Percentiles rank a stretch among this genome's conserved stretches.
Conservation (phyloP, 2,329 filamentous ascomycete genomes). For the Aspergillus viridinutans region DNA sequence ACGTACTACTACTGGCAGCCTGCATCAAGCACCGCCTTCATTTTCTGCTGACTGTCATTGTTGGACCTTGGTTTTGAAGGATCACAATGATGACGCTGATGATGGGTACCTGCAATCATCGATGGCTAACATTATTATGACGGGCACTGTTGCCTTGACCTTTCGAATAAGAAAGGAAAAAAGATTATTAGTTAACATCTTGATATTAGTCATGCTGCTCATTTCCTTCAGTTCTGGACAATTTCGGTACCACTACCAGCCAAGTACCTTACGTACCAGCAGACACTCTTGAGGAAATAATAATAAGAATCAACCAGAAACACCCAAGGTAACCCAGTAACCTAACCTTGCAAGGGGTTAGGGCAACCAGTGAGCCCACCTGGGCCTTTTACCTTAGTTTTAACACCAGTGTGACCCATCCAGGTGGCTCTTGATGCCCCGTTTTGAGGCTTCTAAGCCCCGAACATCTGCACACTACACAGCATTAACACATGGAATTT, state of each 20-base stretch:
- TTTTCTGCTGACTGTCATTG: neutral
- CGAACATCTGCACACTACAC: neutral
- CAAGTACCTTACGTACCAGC: neutral
- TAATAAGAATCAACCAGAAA: neutral
- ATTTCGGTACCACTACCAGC: neutral
- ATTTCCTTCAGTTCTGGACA: neutral
- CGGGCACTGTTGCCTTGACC: neutral
- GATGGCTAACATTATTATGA: neutral
- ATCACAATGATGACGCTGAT: neutral
- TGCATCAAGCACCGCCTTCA: neutral
- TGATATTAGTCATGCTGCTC: neutral
- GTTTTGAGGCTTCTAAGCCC: neutral
- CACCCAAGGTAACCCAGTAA: neutral
- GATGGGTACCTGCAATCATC: neutral
- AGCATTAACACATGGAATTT: neutral
- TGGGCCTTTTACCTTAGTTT: slow-evolving; percentile 2
- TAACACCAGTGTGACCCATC: slow-evolving; percentile 1
- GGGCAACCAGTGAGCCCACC: neutral
- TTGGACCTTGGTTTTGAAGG: neutral
- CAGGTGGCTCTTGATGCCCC: neutral
- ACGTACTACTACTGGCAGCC: neutral
- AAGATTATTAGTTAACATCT: neutral
- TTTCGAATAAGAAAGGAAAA: neutral
- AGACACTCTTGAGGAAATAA: neutral
- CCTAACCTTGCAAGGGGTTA: neutral